Evolutionary conservation across 495 filamentous ascomycete species (phyloP), one percentile per base, ranked within the genome.

Genomic region (Halenospora varia): DNA sequence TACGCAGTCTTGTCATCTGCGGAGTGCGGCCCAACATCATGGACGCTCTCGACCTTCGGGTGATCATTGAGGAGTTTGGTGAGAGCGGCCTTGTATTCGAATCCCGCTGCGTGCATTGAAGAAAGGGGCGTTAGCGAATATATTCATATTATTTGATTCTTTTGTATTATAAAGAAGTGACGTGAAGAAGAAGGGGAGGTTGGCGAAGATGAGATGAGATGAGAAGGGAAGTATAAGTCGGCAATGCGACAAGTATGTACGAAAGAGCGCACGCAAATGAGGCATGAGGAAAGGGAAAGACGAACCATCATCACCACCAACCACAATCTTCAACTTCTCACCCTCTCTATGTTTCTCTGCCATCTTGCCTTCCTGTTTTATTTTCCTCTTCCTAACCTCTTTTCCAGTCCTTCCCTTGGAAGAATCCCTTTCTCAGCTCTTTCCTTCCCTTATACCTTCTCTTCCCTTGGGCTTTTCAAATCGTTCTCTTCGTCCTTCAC

Each of bases 1-100:
- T 95, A 95, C 41, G 88, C 87, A 10, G 88, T 93, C 69, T 89
- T 90, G 79, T 93, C 88, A 48, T 75, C 70, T 44, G 77, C 62
- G 13, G 62, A 63, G 46, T 66, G 62, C 24, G 78, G 75, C 40
- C 85, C 85, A 49, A 86, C 81, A 63, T 94, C 89, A 56, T 77
- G 75, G 47, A 95, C 78, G 60, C 79, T 82, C 42, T 73, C 75
- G 66, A 95, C 88, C 53, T 82, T 80, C 2, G 85, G 77, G 73
- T 85, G 78, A 40, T 80, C 75, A 56, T 84, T 77, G 54, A 95
- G 83, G 68, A 86, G 81, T 25, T 77, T 76, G 68, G 86, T 90
- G 77, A 95, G 84, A 63, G 85, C 84, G 70, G 83, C 80, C 72
- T 92, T 92, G 80, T 92, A 92, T 64, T 73, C 74, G 66, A 85